Base-by-base conservation (phyloP, 2,329 filamentous ascomycete genomes). In the Hirsutella rhossiliensis region DNA sequence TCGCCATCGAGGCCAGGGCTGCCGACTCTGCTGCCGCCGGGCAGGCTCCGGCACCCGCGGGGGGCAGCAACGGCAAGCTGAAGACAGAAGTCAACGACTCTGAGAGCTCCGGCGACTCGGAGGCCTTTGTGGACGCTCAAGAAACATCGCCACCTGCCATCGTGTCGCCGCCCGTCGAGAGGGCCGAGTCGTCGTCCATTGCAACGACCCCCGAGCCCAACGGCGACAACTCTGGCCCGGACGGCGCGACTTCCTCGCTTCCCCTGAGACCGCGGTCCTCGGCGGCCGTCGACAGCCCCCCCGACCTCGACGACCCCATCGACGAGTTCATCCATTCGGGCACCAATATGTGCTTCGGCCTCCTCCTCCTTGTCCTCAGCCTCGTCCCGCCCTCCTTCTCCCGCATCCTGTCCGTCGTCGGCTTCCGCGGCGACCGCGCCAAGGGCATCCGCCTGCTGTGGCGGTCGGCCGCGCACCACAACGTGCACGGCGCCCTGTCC, bases 251-350 rank as follows among this genome's bases (percentile, higher is more conserved):
- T 15, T 39, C 44, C 5, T 29, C 46, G 3, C 48, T 50, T 15
- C 50, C 50, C 37, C 56, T 48, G 45, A 52, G 48, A 23, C 44
- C 53, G 9, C 54, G 50, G 41, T 56, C 53, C 31, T 58, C 54
- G 48, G 66, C 54, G 48, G 65, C 50, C 52, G 73, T 46, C 3
- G 73, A 75, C 29, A 66, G 73, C 7, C 78, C 15, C 3, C 32
- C 12, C 18, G 20, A 83, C 47, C 13, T 15, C 29, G 39, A 75
- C 32, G 80, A 89, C 47, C 80, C 85, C 0, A 76, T 90, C 17
- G 90, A 97, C 60, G 66, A 83, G 19, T 98, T 96, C 58, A 81
- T 96, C 32, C 87, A 95, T 60, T 89, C 87, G 0, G 90, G 88
- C 11, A 78, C 82, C 5, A 92, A 85, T 57, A 82, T 96, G 62